Conservation (phyloP, 169 alveolate genomes). For the Cyclospora cayetanensis region DNA sequence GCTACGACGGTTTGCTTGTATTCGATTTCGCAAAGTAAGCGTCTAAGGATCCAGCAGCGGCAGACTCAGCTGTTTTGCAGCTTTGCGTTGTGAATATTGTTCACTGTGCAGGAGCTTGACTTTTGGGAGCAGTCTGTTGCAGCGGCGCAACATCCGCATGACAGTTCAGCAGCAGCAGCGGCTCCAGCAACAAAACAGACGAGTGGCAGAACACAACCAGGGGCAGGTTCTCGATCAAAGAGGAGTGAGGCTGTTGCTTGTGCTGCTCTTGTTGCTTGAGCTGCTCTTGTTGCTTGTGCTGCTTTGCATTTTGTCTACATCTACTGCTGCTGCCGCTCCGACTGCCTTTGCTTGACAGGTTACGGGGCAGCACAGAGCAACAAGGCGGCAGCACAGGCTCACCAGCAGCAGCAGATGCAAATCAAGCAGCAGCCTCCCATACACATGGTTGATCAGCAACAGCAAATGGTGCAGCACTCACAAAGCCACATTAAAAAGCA, state of each 20-base stretch:
- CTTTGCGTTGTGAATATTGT: background rate
- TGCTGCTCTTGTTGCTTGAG: no score
- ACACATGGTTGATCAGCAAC: no score
- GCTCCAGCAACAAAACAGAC: background rate
- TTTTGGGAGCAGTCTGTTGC: background rate
- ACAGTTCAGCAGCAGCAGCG: background rate
- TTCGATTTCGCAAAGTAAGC: no score
- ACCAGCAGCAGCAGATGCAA: background rate
- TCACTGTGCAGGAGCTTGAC: background rate
- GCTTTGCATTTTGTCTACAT: no score
- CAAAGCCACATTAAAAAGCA: no score
- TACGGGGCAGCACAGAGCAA: background rate
- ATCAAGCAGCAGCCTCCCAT: no score
- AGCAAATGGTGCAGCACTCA: no score
- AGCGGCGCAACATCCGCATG: background rate
- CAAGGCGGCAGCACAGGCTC: background rate
- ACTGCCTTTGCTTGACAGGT: background rate
- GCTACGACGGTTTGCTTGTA: no score
- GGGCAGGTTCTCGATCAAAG: background rate
- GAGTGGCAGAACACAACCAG: background rate
- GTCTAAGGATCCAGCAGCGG: no score
- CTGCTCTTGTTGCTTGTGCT: no score
- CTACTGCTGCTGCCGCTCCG: background rate
- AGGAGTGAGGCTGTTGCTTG: no score
- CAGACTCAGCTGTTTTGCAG: background rate